phyloP scores from a whole-genome alignment of 2,329 filamentous ascomycete species.

The Microdochium bolleyi region DNA sequence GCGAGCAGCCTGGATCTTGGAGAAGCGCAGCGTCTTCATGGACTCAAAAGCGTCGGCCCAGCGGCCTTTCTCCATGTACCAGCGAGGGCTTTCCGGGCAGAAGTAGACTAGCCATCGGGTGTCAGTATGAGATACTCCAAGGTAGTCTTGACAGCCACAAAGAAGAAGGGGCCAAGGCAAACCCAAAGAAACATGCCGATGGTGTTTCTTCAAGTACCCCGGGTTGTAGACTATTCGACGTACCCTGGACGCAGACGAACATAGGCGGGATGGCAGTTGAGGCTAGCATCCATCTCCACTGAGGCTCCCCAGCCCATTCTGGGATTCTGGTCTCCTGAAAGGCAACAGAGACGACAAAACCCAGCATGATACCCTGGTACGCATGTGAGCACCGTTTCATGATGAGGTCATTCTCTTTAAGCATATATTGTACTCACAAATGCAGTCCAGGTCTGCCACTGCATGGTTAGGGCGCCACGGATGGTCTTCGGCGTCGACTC shows the following conservation, averaged over 20 bases:
- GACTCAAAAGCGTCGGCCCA: conserved; percentile 37
- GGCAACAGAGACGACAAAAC: conserved; percentile 52
- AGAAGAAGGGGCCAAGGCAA: too few relatives aligned
- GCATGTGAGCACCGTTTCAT: not conserved
- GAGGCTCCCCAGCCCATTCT: conserved; percentile 42
- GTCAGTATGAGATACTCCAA: conserved; percentile 6
- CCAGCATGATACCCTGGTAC: conserved; percentile 37
- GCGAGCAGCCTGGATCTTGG: conserved; percentile 45
- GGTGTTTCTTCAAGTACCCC: too few relatives aligned
- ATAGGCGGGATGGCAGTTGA: conserved; percentile 57
- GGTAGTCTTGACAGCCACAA: conserved; percentile 2
- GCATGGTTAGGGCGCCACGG: conserved; percentile 65
- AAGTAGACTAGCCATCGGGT: conserved; percentile 11
- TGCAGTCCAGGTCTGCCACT: conserved; percentile 53
- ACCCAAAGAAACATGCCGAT: too few relatives aligned
- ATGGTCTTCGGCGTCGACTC: conserved; percentile 58
- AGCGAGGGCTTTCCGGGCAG: conserved; percentile 40
- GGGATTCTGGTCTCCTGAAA: conserved; percentile 49
- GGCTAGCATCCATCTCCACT: conserved; percentile 64
- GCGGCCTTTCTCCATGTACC: conserved; percentile 40
- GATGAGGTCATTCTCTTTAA: not conserved
- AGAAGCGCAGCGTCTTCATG: conserved; percentile 37
- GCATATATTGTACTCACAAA: conserved; percentile 20
- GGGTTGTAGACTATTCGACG: too few relatives aligned
- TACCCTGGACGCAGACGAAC: conserved; percentile 39